A percentile compares a stretch with the other conserved stretches of the same genome.
These are phyloP conservation scores for Polytrichum commune DNA, from an alignment of 225 moss, liverwort and hornwort genomes.

Conservation along the genomic window DNA sequence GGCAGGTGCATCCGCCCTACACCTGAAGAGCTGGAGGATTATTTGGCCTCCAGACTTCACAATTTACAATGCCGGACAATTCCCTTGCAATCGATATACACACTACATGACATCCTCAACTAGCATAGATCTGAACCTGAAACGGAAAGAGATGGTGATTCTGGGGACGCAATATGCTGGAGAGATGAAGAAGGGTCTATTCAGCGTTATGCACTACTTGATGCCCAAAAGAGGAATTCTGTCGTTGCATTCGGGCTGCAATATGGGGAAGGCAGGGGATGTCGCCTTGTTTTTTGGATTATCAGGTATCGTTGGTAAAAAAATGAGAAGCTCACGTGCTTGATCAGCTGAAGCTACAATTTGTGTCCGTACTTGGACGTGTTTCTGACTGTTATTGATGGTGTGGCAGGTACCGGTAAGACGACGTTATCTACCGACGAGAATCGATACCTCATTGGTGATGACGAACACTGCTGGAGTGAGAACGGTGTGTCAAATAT, in stretches of 20 bases:
- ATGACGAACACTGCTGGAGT: slow-evolving; percentile 98
- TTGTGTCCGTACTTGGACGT: slow-evolving; percentile 3
- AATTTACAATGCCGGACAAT: slow-evolving; percentile 91
- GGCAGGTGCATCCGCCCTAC: no score
- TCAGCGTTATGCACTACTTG: slow-evolving; percentile 99
- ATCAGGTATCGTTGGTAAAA: slow-evolving; percentile 99
- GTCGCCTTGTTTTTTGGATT: slow-evolving; percentile 99
- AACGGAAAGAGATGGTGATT: slow-evolving; percentile 99
- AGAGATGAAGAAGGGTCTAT: slow-evolving; percentile 99
- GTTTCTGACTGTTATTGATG: slow-evolving; percentile 15
- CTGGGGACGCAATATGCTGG: slow-evolving; percentile 99
- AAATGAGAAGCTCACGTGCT: slow-evolving; percentile 66
- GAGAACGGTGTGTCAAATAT: slow-evolving; percentile 87
- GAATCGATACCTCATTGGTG: slow-evolving; percentile 87
- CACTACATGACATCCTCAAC: slow-evolving; percentile 99
- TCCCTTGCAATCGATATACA: slow-evolving; percentile 99
- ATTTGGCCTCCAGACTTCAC: no score
- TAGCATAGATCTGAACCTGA: slow-evolving; percentile 99
- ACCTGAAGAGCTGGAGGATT: no score
- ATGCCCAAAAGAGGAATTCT: slow-evolving; percentile 99
- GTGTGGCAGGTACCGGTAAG: slow-evolving; percentile 87
- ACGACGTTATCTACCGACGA: slow-evolving; percentile 93
- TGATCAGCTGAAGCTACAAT: slow-evolving; percentile 13
- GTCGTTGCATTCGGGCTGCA: slow-evolving; percentile 99
- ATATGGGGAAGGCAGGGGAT: slow-evolving; percentile 99